Evolutionary conservation across 768 basidiomycete species (phyloP).

Genomic region (Lentinula aciculospora): DNA sequence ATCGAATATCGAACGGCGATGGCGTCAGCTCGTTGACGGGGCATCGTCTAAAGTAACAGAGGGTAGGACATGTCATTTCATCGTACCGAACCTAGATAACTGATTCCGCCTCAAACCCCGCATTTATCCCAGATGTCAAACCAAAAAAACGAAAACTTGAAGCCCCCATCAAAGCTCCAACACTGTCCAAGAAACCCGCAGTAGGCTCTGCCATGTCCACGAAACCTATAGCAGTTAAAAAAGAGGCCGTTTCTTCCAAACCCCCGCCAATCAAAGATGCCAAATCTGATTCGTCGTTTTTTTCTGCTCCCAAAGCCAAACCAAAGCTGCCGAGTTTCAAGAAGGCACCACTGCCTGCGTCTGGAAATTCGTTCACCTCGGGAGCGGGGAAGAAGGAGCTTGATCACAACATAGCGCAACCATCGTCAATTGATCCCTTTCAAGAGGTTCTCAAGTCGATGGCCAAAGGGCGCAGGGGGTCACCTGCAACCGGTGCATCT

Average conservation of each 20-base stretch:
- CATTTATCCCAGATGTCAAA: constrained; percentile 39
- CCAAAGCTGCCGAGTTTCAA: constrained; percentile 83
- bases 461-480: constrained; percentile 55
- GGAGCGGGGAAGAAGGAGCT: constrained; percentile 42
- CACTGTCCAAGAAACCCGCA: constrained; percentile 64
- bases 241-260: constrained; percentile 35
- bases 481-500: constrained; percentile 30
- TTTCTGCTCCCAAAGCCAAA: constrained; percentile 82
- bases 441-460: constrained; percentile 77
- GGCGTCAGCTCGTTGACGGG: constrained; percentile 60
- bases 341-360: constrained; percentile 49
- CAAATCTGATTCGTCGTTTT: constrained; percentile 84
- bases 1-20: constrained; percentile 78
- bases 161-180: constrained; percentile 38
- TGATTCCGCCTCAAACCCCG: constrained; percentile 11
- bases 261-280: constrained; percentile 51
- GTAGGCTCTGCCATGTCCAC: constrained; percentile 37
- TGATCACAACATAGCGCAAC: constrained; percentile 62
- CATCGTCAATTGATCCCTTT: constrained; percentile 75
- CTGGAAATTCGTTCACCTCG: constrained; percentile 13
- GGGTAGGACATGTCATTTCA: constrained; percentile 67
- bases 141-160: constrained; percentile 75
- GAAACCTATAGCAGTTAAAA: constrained; percentile 43
- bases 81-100: constrained; percentile 16
- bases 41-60: constrained; percentile 41